These are phyloP conservation scores for Penicillium sp. DNA, from an alignment of 2,329 filamentous ascomycete species.

Conservation along the genomic window DNA sequence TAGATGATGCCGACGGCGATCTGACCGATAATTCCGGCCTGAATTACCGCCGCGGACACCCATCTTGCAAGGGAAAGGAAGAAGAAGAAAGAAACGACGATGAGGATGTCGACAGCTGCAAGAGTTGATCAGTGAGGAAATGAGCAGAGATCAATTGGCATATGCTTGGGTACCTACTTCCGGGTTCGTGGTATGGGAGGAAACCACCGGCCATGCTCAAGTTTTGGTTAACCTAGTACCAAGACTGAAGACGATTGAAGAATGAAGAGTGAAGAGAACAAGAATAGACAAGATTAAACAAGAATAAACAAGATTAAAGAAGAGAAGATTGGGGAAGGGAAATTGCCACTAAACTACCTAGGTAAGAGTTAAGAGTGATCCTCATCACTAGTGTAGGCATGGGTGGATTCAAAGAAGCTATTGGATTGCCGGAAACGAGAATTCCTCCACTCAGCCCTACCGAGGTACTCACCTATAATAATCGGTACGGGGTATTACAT, in stretches of 20 bases:
- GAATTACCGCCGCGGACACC: conserved; percentile 35
- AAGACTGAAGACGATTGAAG: not conserved
- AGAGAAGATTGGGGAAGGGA: not conserved
- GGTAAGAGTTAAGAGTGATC: not conserved
- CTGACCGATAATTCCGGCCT: conserved; percentile 42
- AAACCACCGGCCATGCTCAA: conserved; percentile 22
- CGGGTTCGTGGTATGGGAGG: conserved; percentile 36
- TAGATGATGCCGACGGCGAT: conserved; percentile 44
- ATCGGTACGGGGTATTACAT: too few relatives aligned
- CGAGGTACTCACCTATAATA: too few relatives aligned
- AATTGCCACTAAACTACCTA: not conserved
- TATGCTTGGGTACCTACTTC: conserved; percentile 22
- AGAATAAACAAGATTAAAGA: not conserved
- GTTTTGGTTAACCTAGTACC: not conserved
- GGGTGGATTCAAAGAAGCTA: not conserved
- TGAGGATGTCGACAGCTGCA: conserved; percentile 35
- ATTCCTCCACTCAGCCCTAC: too few relatives aligned
- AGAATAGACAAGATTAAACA: too few relatives aligned
- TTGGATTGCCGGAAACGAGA: not conserved
- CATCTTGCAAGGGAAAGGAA: conserved; percentile 38
- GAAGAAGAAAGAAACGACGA: conserved; percentile 41
- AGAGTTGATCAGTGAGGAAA: conserved; percentile 5
- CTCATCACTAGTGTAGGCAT: not conserved
- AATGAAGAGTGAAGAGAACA: not conserved
- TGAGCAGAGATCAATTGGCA: not conserved